Base-by-base conservation (phyloP, 768 basidiomycete species). In the Suillus luteus region DNA sequence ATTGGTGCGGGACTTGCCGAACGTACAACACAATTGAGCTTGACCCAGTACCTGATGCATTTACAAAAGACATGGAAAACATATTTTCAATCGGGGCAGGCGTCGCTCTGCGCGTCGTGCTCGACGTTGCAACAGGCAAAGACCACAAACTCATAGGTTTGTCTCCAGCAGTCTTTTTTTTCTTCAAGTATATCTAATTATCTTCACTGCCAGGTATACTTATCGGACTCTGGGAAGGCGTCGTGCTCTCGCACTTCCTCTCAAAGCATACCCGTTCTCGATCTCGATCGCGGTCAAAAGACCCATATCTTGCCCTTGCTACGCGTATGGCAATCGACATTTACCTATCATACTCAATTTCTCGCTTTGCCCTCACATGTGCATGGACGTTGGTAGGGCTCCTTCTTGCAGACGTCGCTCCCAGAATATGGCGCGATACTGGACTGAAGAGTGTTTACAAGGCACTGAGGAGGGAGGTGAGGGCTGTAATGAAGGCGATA, bases 161-260 rank as follows among this genome's bases (percentile, higher is more conserved):
- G 74, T 70, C 49, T 49, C 22, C 15, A 58, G 24, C 40, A 19
- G 24, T 58, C 40, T 27, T 2, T 12, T 58, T 62, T 40, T 59
- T 62, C 44, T 37, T n/a, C 10, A 35, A 43, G 17, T 48, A 12
- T 31, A 43, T 40, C 24, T 64, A 8, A 35, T 55, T 54, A 22
- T 22, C 51, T 74, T 81, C 72, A 83, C 80, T 63, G 72, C 85
- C 61, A 83, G 85, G 87, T 19, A 86, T 87, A 15, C 81, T 92
- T 62, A 79, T 93, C 60, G 91, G 91, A 9, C 78, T 92, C 22
- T 92, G 90, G 89, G 91, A 92, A 75, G 90, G 91, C 55, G 82
- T 89, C 31, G 85, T 91, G 43, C 79, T 91, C 62, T 83, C 86
- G 46, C 91, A 92, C 68, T 91, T 90, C 72, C 74, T 90, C 66